Evolutionary conservation across 805 yeast genomes (phyloP).

Genomic region (Nakazawaea pomicola): DNA sequence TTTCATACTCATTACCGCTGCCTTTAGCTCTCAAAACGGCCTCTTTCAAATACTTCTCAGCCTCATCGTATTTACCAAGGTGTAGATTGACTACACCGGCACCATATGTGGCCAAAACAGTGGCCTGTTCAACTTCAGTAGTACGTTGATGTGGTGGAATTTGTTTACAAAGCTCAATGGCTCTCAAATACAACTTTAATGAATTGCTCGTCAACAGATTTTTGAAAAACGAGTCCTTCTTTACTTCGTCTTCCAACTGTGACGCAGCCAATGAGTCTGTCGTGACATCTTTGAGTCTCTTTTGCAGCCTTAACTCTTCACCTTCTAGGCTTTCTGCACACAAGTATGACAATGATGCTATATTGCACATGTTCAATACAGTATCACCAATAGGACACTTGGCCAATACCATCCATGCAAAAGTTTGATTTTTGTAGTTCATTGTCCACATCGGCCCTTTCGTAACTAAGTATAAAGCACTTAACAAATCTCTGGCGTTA

Average conservation of each 20-base stretch:
- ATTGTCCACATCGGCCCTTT: constrained; percentile 55
- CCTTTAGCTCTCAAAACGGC: constrained; percentile 67
- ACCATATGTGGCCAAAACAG: constrained; percentile 80
- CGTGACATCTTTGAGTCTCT: constrained; percentile 29
- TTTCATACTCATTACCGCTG: constrained; percentile 57
- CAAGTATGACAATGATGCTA: constrained; percentile 64
- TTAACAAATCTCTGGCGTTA: constrained; percentile 68
- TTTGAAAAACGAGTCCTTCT: background rate
- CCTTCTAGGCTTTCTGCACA: constrained; percentile 62
- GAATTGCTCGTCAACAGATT: background rate
- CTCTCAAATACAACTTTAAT: constrained; percentile 15
- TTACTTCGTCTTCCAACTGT: constrained; percentile 15
- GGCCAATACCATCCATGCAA: constrained; percentile 70
- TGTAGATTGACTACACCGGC: constrained; percentile 77
- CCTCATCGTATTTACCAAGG: constrained; percentile 46
- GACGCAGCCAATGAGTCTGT: background rate
- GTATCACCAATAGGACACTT: constrained; percentile 63
- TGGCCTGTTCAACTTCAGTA: constrained; percentile 49
- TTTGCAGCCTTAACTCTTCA: constrained; percentile 29
- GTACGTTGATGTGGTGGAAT: constrained; percentile 21
- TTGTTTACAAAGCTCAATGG: constrained; percentile 18
- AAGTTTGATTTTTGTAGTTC: constrained; percentile 34
- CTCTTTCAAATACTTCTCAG: constrained; percentile 59
- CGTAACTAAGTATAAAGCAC: constrained; percentile 62
- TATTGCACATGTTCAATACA: constrained; percentile 59